phyloP scores from a whole-genome alignment of 345 rosid genomes.

The Viola odorata region DNA sequence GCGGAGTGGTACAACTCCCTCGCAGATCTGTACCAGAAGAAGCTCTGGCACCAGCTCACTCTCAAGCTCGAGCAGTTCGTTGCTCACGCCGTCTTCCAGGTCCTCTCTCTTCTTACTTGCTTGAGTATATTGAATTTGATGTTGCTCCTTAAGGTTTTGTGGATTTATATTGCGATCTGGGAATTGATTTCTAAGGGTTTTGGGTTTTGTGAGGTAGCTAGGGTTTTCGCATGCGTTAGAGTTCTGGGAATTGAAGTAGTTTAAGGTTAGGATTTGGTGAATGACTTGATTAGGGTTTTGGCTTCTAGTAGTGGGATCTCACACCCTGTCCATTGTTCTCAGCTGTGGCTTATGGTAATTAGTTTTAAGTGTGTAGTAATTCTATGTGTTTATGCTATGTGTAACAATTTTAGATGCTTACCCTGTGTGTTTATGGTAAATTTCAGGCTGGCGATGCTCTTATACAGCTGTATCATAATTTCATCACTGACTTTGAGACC shows the following conservation, averaged over 20 bases:
- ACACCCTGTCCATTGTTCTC: too few relatives aligned
- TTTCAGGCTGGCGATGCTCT: constrained; percentile 90
- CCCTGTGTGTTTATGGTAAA: neutral
- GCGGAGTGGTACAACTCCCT: constrained; percentile 87
- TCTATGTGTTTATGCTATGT: too few relatives aligned
- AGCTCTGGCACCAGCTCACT: constrained; percentile 99
- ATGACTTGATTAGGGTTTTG: too few relatives aligned
- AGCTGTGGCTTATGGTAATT: too few relatives aligned
- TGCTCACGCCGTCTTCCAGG: constrained; percentile 81
- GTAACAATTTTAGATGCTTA: too few relatives aligned
- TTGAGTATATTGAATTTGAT: neutral
- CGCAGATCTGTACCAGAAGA: constrained; percentile 93
- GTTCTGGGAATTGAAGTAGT: neutral
- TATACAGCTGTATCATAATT: constrained; percentile 84
- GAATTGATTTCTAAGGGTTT: neutral
- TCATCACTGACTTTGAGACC: constrained; percentile 94
- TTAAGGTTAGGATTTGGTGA: neutral
- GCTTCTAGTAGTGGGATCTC: too few relatives aligned
- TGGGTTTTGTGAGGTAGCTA: neutral
- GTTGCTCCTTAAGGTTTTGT: constrained; percentile 15
- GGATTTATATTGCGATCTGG: neutral
- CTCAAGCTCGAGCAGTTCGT: constrained; percentile 96
- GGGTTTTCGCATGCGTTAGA: neutral
- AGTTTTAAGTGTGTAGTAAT: too few relatives aligned
- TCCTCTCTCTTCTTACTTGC: constrained; percentile 7